phyloP scores from a whole-genome alignment of 108 stramenopile genomes.

The Nannochloropsis granulata region DNA sequence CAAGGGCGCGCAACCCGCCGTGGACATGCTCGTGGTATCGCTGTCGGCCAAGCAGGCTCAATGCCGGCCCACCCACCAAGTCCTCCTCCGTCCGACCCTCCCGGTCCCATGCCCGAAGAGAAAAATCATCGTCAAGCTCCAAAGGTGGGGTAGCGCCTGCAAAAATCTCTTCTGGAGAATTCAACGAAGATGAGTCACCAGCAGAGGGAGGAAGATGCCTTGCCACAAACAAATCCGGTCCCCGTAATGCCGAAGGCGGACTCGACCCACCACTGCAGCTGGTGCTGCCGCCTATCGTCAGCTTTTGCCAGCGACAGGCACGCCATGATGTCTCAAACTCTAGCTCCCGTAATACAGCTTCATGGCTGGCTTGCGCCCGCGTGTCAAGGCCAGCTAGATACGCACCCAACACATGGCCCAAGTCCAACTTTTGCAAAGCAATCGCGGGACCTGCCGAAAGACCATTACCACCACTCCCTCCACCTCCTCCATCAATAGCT shows the following conservation, averaged over 20 bases:
- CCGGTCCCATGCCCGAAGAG: neutral
- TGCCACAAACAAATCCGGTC: neutral
- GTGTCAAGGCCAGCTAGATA: neutral
- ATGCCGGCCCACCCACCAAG: neutral
- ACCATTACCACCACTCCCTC: too few species aligned
- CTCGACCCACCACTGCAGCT: neutral
- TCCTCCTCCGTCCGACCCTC: neutral
- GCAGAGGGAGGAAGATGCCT: neutral
- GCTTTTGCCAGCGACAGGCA: conserved; percentile 10
- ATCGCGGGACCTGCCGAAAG: neutral
- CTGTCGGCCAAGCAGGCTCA: neutral
- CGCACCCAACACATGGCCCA: neutral
- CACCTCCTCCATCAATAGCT: neutral
- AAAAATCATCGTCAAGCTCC: neutral
- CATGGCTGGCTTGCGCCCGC: neutral
- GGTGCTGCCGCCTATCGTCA: neutral
- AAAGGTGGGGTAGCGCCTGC: neutral
- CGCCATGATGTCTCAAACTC: conserved; percentile 20
- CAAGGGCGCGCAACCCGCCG: neutral
- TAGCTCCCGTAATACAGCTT: conserved; percentile 9
- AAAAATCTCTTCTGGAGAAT: neutral
- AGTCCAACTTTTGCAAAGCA: neutral
- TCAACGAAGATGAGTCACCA: neutral
- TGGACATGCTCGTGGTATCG: neutral
- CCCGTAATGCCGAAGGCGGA: neutral